Percentiles rank a stretch among this genome's conserved stretches.
Conservation (phyloP, 352 stramenopile species). For the Stephanocyclus meneghinianus region DNA sequence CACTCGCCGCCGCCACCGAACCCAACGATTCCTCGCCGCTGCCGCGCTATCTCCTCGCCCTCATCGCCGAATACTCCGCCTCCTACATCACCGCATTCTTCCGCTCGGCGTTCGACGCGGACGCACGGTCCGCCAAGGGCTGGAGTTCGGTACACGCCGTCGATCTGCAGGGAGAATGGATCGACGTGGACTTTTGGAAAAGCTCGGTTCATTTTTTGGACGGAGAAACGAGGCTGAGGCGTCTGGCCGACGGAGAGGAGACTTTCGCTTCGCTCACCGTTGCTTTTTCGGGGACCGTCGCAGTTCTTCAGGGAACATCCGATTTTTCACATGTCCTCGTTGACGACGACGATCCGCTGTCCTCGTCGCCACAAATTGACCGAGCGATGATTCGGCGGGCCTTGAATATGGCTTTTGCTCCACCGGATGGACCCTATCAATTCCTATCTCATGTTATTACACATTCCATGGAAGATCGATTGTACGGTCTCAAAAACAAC, state of each 20-base stretch:
- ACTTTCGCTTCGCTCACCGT: slow-evolving; percentile 13
- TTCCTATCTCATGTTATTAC: slow-evolving; percentile 19
- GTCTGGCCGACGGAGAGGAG: slow-evolving; percentile 4
- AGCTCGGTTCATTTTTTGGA: slow-evolving; percentile 18
- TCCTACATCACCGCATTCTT: slow-evolving; percentile 11
- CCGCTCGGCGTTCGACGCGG: not conserved
- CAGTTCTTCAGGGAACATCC: slow-evolving; percentile 2
- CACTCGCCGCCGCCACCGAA: not conserved
- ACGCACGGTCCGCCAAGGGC: slow-evolving; percentile 5
- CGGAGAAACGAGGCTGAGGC: not conserved
- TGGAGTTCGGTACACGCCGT: slow-evolving; percentile 24
- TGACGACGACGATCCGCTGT: not conserved
- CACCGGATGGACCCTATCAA: slow-evolving; percentile 24
- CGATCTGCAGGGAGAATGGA: slow-evolving; percentile 12
- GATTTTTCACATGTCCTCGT: not conserved
- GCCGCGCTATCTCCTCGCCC: not conserved
- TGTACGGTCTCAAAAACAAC: not conserved
- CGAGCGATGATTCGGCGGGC: not conserved
- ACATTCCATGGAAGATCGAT: slow-evolving; percentile 6
- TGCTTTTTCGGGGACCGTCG: slow-evolving; percentile 23
- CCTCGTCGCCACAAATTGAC: not conserved
- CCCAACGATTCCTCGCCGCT: not conserved
- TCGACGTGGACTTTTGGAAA: slow-evolving; percentile 11
- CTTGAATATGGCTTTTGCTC: slow-evolving; percentile 9
- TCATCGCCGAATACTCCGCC: slow-evolving; percentile 13